Evolutionary conservation across 768 basidiomycete genomes (phyloP).

Genomic region (Trametopsis cervina): DNA sequence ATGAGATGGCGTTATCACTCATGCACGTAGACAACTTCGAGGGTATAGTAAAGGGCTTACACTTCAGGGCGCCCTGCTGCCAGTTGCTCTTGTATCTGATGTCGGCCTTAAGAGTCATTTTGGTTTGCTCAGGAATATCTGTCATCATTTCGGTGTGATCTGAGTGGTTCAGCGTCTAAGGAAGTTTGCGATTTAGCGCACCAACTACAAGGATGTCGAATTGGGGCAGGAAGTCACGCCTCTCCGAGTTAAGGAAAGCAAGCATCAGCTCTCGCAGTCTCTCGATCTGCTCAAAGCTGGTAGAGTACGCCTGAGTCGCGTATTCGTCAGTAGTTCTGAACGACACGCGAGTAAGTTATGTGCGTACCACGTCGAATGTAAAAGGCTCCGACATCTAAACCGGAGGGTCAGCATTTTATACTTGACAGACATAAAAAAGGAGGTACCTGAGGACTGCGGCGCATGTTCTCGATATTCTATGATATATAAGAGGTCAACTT

Average conservation of each 20-base stretch:
- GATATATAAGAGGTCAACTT: no score
- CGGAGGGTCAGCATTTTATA: background rate
- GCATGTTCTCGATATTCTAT: constrained; percentile 66
- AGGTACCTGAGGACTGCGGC: constrained; percentile 60
- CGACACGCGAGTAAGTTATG: no score
- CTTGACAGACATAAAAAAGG: background rate
- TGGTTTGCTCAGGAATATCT: constrained; percentile 79
- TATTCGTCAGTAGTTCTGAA: no score
- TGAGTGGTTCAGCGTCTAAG: background rate
- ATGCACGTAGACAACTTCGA: no score
- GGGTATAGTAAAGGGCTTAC: no score
- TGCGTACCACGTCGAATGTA: constrained; percentile 60
- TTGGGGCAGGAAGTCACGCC: constrained; percentile 66
- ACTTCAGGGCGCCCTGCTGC: constrained; percentile 71
- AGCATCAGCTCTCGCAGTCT: constrained; percentile 73
- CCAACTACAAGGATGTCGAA: constrained; percentile 72
- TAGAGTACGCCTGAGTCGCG: constrained; percentile 41
- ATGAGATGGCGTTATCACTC: constrained; percentile 3
- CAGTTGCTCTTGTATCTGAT: constrained; percentile 89
- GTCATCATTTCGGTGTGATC: no score
- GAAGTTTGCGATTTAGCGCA: no score
- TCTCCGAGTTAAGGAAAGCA: constrained; percentile 59
- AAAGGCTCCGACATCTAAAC: constrained; percentile 72
- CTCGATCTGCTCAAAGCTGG: constrained; percentile 79
- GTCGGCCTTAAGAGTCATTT: constrained; percentile 68